phyloP scores from a whole-genome alignment of 2,329 filamentous ascomycete species.

The Septoria petroselini region DNA sequence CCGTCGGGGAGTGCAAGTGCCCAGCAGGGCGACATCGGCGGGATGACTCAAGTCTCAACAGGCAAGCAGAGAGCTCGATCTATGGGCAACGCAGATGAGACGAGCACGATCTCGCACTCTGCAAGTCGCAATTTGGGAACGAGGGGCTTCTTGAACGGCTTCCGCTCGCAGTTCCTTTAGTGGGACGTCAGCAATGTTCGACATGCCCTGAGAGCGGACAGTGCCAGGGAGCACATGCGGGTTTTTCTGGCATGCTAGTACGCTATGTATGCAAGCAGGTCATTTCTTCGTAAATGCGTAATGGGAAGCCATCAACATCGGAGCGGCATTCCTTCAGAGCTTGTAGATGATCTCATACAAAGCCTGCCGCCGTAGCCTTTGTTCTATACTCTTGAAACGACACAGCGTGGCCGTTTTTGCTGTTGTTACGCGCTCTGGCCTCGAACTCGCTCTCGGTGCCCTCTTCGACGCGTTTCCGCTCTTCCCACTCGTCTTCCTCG shows the following conservation, averaged over 20 bases:
- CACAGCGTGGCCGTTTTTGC: constrained; percentile 33
- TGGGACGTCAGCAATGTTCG: background rate
- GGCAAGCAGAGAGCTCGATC: too few relatives aligned
- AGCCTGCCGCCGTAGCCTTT: constrained; percentile 40
- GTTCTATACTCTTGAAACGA: constrained; percentile 50
- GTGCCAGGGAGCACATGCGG: too few relatives aligned
- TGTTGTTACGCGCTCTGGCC: constrained; percentile 32
- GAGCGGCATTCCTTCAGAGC: too few relatives aligned
- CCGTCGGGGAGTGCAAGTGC: background rate
- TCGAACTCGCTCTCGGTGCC: constrained; percentile 32
- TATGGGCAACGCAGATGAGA: background rate
- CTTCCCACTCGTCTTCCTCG: constrained; percentile 50
- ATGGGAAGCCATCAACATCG: too few relatives aligned
- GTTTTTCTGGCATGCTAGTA: background rate
- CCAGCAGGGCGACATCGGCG: background rate
- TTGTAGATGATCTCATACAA: constrained; percentile 18
- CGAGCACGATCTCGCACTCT: background rate
- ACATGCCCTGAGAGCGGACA: too few relatives aligned
- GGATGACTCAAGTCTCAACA: background rate
- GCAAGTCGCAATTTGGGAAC: constrained; percentile 4
- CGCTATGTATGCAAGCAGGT: background rate
- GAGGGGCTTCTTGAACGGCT: constrained; percentile 16
- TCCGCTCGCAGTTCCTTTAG: constrained; percentile 13
- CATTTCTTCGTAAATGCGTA: too few relatives aligned
- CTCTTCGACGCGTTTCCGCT: constrained; percentile 34